phyloP scores from a whole-genome alignment of 768 basidiomycete species.

The Trametes coccinea region DNA sequence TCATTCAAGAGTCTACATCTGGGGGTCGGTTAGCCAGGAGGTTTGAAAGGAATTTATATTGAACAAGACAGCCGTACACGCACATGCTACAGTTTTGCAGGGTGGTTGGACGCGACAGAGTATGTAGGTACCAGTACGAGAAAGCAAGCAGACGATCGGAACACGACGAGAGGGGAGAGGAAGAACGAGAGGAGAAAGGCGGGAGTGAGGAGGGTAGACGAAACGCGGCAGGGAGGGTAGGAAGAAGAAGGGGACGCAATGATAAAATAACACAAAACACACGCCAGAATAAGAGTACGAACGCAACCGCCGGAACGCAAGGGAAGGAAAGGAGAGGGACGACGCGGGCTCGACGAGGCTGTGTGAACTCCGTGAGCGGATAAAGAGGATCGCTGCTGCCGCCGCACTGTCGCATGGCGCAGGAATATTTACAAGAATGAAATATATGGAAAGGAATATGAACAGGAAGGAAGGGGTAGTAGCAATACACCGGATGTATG shows the following conservation, averaged over 20 bases:
- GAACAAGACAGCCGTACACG: conserved; percentile 39
- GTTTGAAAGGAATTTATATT: conserved; percentile 28
- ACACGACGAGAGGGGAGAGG: conserved; percentile 10
- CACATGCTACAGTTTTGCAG: conserved; percentile 44
- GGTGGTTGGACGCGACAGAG: conserved; percentile 30
- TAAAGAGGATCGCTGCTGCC: conserved; percentile 13
- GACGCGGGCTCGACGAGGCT: conserved; percentile 13
- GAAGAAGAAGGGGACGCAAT: neutral
- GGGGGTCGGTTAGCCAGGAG: neutral
- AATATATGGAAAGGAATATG: conserved; percentile 24
- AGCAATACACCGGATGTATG: conserved; percentile 14
- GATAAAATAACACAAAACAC: conserved; percentile 23
- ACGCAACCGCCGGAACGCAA: conserved; percentile 2
- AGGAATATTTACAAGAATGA: conserved; percentile 29
- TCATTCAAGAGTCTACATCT: no score
- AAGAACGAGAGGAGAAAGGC: neutral
- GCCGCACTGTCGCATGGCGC: conserved; percentile 12
- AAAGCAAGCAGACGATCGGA: conserved; percentile 26
- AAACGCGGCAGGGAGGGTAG: neutral
- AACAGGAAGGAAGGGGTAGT: conserved; percentile 11
- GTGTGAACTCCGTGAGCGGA: conserved; percentile 3
- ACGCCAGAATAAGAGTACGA: neutral
- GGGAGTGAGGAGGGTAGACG: neutral
- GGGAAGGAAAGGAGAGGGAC: conserved; percentile 7
- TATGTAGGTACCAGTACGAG: conserved; percentile 25